Evolutionary conservation across 345 rosid genomes (phyloP).

Genomic region (Eucalyptus melliodora): DNA sequence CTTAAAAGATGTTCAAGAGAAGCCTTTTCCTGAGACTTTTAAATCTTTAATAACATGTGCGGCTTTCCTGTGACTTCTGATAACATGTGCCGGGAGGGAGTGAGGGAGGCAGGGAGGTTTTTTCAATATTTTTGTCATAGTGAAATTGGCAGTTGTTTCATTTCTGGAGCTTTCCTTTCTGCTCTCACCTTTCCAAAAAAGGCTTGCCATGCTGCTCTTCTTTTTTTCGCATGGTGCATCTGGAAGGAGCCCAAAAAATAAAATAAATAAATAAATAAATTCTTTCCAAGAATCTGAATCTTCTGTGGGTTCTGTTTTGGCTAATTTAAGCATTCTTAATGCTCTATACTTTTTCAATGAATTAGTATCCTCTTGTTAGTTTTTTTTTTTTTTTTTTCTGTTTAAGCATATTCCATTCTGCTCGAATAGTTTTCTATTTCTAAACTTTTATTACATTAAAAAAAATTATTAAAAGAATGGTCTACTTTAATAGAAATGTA

Average conservation of each 20-base stretch:
- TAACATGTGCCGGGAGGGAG: neutral
- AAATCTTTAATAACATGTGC: neutral
- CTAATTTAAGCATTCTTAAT: neutral
- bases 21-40: neutral
- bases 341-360: neutral
- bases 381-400: neutral
- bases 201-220: neutral
- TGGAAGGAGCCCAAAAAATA: neutral
- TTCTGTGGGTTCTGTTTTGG: neutral
- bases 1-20: neutral
- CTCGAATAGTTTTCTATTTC: neutral
- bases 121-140: neutral
- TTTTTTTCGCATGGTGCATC: neutral
- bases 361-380: neutral
- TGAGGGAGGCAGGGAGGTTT: neutral
- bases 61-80: neutral
- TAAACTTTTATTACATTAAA: neutral
- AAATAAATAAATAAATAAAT: neutral
- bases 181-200: neutral
- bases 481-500: neutral
- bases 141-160: neutral
- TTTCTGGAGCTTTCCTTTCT: neutral
- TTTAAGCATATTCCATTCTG: neutral
- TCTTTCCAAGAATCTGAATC: neutral
- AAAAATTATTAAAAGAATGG: neutral